These are phyloP conservation scores for Aspergillus fumigatiaffinis DNA, from an alignment of 2,329 filamentous ascomycete species.

Conservation along the genomic window DNA sequence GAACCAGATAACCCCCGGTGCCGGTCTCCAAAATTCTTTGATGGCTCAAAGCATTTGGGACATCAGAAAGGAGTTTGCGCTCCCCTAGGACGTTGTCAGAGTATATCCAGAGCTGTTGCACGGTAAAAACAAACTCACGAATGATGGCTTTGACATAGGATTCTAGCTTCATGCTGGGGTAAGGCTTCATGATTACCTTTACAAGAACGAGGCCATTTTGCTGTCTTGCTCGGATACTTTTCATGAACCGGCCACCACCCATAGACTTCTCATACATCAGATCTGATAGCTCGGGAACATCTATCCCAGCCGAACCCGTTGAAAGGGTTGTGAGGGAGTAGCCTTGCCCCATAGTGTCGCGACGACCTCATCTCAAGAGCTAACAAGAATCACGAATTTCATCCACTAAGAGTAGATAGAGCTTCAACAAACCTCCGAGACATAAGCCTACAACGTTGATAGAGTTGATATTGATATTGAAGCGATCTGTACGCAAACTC, in stretches of 20 bases:
- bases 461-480: background rate
- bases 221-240: slow-evolving; percentile 86
- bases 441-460: background rate
- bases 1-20: slow-evolving; percentile 85
- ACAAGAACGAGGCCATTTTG: slow-evolving; percentile 88
- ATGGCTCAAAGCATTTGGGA: slow-evolving; percentile 88
- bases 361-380: slow-evolving; percentile 27
- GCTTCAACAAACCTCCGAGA: background rate
- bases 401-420: background rate
- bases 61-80: slow-evolving; percentile 69
- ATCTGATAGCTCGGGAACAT: slow-evolving; percentile 86
- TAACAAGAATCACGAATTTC: background rate
- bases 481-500: background rate
- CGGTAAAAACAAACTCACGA: slow-evolving; percentile 49
- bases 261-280: slow-evolving; percentile 88
- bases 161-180: slow-evolving; percentile 73
- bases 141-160: slow-evolving; percentile 73
- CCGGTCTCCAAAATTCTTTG: slow-evolving; percentile 88
- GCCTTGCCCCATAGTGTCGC: slow-evolving; percentile 78
- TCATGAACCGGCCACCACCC: slow-evolving; percentile 91
- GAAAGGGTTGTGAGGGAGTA: slow-evolving; percentile 92
- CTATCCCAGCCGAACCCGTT: slow-evolving; percentile 86
- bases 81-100: slow-evolving; percentile 57
- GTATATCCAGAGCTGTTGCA: background rate
- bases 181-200: slow-evolving; percentile 93